Evolutionary conservation across 805 yeast genomes (phyloP).

Genomic region (Suhomyces xylopsoci): DNA sequence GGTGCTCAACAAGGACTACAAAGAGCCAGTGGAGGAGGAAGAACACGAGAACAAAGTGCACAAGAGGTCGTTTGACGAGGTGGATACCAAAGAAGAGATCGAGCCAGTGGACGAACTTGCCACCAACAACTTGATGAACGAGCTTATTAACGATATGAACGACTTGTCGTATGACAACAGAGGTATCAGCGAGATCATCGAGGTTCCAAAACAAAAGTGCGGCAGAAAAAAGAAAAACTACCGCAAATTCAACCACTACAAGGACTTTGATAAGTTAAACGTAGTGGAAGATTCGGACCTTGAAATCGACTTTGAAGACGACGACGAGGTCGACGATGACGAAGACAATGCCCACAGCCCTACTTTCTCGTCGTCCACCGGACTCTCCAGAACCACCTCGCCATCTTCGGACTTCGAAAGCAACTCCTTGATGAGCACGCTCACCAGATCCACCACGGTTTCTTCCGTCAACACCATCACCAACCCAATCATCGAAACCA

Average conservation of each 20-base stretch:
- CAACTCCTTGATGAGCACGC: constrained; percentile 36
- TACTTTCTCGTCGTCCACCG: constrained; percentile 17
- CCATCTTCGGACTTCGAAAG: constrained; percentile 32
- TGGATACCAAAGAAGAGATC: constrained; percentile 15
- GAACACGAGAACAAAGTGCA: constrained; percentile 5
- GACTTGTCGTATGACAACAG: constrained; percentile 20
- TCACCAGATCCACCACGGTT: constrained; percentile 43
- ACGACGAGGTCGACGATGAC: constrained; percentile 18
- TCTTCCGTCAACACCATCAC: constrained; percentile 21
- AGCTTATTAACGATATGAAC: constrained; percentile 26
- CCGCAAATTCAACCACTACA: constrained; percentile 11
- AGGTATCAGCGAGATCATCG: constrained; percentile 1
- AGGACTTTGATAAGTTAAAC: constrained; percentile 14
- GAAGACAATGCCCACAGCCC: constrained; percentile 5
- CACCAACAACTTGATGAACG: constrained; percentile 20
- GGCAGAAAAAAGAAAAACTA: constrained; percentile 7
- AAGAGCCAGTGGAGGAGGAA: constrained; percentile 1
- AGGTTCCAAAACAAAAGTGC: constrained; percentile 1
- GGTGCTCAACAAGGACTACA: constrained; percentile 18
- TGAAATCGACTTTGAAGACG: constrained; percentile 27
- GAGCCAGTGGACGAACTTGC: constrained; percentile 3
- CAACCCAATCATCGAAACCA: constrained; percentile 15
- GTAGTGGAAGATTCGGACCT: constrained; percentile 14
- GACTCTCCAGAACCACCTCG: constrained; percentile 37
- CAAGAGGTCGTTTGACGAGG: constrained; percentile 20